Percentiles rank a stretch among this genome's conserved stretches.
Evolutionary conservation across 352 stramenopile genomes (phyloP).

Genomic region (Phytophthora nicotianae): DNA sequence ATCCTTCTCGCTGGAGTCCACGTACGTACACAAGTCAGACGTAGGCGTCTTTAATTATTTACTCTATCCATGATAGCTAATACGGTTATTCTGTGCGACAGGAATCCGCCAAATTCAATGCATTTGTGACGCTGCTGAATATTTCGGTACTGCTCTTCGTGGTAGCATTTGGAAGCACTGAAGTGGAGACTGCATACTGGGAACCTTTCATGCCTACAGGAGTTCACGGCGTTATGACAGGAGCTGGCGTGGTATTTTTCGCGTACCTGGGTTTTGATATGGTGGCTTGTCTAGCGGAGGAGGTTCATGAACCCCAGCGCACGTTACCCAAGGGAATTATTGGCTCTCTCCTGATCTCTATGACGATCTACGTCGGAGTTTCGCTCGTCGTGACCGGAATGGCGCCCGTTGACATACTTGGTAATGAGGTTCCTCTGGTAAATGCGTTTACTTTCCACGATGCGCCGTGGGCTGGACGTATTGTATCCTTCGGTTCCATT

Average conservation of each 20-base stretch:
- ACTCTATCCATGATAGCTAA: background rate
- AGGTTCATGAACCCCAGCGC: conserved; percentile 89
- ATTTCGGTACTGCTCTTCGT: conserved; percentile 91
- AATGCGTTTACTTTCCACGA: conserved; percentile 85
- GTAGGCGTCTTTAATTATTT: too few relatives aligned
- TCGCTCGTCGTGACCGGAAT: conserved; percentile 91
- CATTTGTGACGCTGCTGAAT: conserved; percentile 90
- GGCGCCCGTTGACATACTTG: conserved; percentile 74
- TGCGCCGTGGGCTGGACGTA: conserved; percentile 68
- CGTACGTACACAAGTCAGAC: conserved; percentile 51
- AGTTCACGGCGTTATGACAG: conserved; percentile 88
- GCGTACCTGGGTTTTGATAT: conserved; percentile 94
- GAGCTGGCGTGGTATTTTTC: conserved; percentile 92
- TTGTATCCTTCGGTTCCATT: conserved; percentile 93
- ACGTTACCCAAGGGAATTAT: conserved; percentile 94
- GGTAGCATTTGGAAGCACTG: conserved; percentile 77
- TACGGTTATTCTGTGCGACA: conserved; percentile 27
- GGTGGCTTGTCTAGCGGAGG: conserved; percentile 91
- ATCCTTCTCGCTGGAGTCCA: conserved; percentile 86
- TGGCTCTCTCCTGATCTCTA: conserved; percentile 90
- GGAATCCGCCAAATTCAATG: conserved; percentile 94
- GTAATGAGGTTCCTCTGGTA: conserved; percentile 78
- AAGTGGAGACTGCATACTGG: conserved; percentile 82
- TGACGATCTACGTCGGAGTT: conserved; percentile 90
- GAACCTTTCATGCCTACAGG: conserved; percentile 87